Evolutionary conservation across 495 filamentous ascomycete species (phyloP).

Genomic region (Sordaria brevicollis): DNA sequence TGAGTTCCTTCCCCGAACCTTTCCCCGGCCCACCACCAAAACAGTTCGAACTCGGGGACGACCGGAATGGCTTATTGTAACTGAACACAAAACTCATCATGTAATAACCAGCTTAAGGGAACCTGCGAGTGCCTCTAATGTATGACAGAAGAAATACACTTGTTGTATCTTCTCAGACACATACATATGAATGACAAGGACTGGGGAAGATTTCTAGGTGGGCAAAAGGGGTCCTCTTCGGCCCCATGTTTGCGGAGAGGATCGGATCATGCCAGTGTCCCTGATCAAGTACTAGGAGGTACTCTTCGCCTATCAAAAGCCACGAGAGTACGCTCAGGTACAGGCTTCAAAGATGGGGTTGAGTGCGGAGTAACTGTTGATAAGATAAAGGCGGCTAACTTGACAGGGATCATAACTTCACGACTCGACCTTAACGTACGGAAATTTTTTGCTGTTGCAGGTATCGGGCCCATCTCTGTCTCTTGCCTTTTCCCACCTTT

Average conservation of each 20-base stretch:
- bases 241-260: background rate
- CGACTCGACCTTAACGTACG: background rate
- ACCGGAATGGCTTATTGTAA: background rate
- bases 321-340: background rate
- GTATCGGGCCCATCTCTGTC: conserved; percentile 5
- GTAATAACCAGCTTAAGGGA: no score
- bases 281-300: background rate
- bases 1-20: background rate
- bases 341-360: background rate
- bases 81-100: no score
- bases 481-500: background rate
- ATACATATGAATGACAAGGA: background rate
- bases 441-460: conserved; percentile 2
- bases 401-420: background rate
- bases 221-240: background rate
- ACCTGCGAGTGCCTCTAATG: background rate
- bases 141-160: background rate
- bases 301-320: background rate
- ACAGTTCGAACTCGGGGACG: background rate
- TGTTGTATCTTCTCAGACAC: background rate
- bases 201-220: background rate
- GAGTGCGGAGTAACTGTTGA: background rate
- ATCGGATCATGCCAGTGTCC: background rate
- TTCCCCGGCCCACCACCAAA: background rate
- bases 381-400: background rate